Evolutionary conservation across 2,329 filamentous ascomycete species (phyloP).

Genomic region (Aureobasidium leucospermi): DNA sequence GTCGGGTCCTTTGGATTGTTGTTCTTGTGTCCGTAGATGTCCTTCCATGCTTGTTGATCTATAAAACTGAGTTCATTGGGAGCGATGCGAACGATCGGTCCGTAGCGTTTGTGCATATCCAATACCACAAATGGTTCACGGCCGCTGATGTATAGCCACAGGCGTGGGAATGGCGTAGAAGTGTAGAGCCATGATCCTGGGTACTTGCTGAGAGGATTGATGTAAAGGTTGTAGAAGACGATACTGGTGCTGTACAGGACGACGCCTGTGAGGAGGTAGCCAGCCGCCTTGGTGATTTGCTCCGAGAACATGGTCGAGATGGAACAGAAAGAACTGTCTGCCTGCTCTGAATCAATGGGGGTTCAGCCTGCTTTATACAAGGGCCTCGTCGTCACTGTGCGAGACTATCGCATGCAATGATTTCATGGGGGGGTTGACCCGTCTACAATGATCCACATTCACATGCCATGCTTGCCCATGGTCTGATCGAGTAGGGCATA

Average conservation of each 20-base stretch:
- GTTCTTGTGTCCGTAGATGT: constrained; percentile 25
- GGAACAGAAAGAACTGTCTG: too few relatives aligned
- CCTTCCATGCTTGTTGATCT: constrained; percentile 32
- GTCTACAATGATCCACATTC: neutral
- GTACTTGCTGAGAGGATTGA: constrained; percentile 1
- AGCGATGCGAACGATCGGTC: constrained; percentile 40
- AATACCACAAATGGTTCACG: neutral
- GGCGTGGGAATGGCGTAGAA: neutral
- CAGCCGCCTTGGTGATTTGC: too few relatives aligned
- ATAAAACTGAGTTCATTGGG: constrained; percentile 43
- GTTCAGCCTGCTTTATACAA: too few relatives aligned
- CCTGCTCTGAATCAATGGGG: too few relatives aligned
- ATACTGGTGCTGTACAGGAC: neutral
- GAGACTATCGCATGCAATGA: too few relatives aligned
- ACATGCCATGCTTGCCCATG: neutral
- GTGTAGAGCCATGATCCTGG: neutral
- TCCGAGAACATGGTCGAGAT: too few relatives aligned
- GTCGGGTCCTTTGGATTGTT: constrained; percentile 31
- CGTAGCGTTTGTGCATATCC: constrained; percentile 31
- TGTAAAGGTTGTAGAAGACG: neutral
- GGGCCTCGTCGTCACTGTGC: too few relatives aligned
- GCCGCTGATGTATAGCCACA: neutral
- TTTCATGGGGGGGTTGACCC: too few relatives aligned
- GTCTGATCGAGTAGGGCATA: too few relatives aligned
- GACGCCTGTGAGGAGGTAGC: too few relatives aligned